A percentile compares a stretch with the other conserved stretches of the same genome.
phyloP scores from a whole-genome alignment of 164 flowering plant species.

The Sextonia rubra region DNA sequence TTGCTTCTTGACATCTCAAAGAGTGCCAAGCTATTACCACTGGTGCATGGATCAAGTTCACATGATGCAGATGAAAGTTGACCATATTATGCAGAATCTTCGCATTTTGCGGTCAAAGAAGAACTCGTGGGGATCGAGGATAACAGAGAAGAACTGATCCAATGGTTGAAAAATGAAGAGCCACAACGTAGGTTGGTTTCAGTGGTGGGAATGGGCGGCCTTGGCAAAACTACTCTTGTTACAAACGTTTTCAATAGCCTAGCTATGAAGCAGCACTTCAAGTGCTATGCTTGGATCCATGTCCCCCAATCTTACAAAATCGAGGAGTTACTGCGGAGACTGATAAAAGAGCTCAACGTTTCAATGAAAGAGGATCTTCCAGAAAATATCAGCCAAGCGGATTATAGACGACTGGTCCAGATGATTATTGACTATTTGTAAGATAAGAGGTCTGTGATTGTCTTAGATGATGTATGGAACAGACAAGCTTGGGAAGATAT shows the following conservation, averaged over 20 bases:
- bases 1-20: neutral
- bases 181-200: slow-evolving; percentile 27
- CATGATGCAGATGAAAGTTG: neutral
- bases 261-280: slow-evolving; percentile 18
- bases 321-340: neutral
- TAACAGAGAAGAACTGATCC: slow-evolving; percentile 14
- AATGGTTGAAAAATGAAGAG: slow-evolving; percentile 31
- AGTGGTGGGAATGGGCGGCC: slow-evolving; percentile 55
- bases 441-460: slow-evolving; percentile 21
- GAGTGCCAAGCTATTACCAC: neutral
- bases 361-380: neutral
- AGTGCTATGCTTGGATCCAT: slow-evolving; percentile 33
- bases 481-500: neutral
- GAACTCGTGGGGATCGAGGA: slow-evolving; percentile 31
- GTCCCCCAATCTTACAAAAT: slow-evolving; percentile 19
- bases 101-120: slow-evolving; percentile 21
- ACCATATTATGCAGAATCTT: neutral
- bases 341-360: neutral
- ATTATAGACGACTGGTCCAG: neutral
- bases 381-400: neutral
- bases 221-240: slow-evolving; percentile 51
- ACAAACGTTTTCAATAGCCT: slow-evolving; percentile 22
- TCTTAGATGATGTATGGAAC: slow-evolving; percentile 45
- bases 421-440: neutral
- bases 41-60: neutral